phyloP scores from a whole-genome alignment of 1,139 yeast species.

The Yamadazyma diddensiae region DNA sequence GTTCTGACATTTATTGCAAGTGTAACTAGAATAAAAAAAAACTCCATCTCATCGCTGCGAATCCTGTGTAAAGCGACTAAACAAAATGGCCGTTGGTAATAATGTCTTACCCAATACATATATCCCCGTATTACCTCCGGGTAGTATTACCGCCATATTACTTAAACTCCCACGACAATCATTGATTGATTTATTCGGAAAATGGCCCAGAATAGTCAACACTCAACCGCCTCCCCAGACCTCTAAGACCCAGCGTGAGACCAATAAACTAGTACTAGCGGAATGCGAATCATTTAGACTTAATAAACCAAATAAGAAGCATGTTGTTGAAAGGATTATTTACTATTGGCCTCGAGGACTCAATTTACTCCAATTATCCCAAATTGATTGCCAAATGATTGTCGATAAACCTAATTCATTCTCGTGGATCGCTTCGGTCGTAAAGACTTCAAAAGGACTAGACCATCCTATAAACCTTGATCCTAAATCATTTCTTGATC shows the following conservation, averaged over 20 bases:
- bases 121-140: conserved; percentile 30
- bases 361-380: conserved; percentile 67
- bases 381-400: conserved; percentile 63
- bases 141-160: conserved; percentile 22
- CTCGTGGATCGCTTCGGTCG: conserved; percentile 60
- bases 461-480: conserved; percentile 36
- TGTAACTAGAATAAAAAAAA: not conserved
- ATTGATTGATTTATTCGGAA: conserved; percentile 28
- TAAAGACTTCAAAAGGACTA: conserved; percentile 36
- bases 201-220: conserved; percentile 36
- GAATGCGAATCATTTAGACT: conserved; percentile 14
- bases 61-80: conserved; percentile 4
- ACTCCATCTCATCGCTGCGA: conserved; percentile 7
- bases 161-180: conserved; percentile 34
- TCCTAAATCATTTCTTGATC: conserved; percentile 46
- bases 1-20: not conserved
- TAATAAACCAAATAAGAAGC: conserved; percentile 34
- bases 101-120: conserved; percentile 41
- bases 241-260: conserved; percentile 23
- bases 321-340: conserved; percentile 48
- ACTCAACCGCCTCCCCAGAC: conserved; percentile 33
- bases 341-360: conserved; percentile 62
- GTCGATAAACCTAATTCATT: conserved; percentile 53
- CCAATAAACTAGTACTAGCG: conserved; percentile 22
- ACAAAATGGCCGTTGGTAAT: too few relatives aligned